Conservation (phyloP, 768 basidiomycete genomes). For the Suillus brevipes region DNA sequence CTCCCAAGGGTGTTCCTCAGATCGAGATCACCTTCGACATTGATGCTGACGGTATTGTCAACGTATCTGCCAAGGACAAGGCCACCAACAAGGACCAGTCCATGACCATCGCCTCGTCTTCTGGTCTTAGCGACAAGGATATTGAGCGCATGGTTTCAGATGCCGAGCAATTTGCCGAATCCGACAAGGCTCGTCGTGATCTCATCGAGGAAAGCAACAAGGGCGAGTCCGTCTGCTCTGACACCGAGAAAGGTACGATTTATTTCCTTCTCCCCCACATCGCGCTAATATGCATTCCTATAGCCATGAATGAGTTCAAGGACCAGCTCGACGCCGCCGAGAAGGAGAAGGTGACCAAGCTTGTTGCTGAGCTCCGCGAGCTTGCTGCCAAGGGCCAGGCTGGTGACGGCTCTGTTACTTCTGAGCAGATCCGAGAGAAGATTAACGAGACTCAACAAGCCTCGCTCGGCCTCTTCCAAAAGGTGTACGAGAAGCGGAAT, state of each 20-base stretch:
- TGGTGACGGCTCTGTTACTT: conserved; percentile 76
- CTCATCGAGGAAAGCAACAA: conserved; percentile 97
- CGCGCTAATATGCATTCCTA: conserved; percentile 8
- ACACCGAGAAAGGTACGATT: conserved; percentile 88
- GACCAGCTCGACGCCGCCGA: conserved; percentile 91
- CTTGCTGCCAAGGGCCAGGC: conserved; percentile 87
- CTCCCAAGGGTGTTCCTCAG: conserved; percentile 74
- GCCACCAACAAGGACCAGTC: conserved; percentile 89
- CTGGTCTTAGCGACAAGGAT: conserved; percentile 93
- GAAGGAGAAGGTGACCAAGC: conserved; percentile 91
- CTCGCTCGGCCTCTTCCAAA: conserved; percentile 95
- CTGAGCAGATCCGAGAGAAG: conserved; percentile 89
- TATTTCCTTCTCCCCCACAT: neutral
- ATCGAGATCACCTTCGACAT: conserved; percentile 94
- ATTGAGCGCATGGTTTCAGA: conserved; percentile 97
- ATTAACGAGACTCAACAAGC: conserved; percentile 93
- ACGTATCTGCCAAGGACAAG: conserved; percentile 95
- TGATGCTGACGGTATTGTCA: conserved; percentile 97
- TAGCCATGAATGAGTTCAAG: conserved; percentile 97
- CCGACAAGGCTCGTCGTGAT: conserved; percentile 82
- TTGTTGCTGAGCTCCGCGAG: conserved; percentile 85
- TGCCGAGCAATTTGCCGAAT: conserved; percentile 90
- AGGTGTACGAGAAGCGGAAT: conserved; percentile 92
- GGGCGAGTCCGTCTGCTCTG: conserved; percentile 90
- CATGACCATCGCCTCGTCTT: conserved; percentile 97